These are phyloP conservation scores for Triticum timopheevii DNA, from an alignment of 176 grass and related monocot species.

Conservation along the genomic window DNA sequence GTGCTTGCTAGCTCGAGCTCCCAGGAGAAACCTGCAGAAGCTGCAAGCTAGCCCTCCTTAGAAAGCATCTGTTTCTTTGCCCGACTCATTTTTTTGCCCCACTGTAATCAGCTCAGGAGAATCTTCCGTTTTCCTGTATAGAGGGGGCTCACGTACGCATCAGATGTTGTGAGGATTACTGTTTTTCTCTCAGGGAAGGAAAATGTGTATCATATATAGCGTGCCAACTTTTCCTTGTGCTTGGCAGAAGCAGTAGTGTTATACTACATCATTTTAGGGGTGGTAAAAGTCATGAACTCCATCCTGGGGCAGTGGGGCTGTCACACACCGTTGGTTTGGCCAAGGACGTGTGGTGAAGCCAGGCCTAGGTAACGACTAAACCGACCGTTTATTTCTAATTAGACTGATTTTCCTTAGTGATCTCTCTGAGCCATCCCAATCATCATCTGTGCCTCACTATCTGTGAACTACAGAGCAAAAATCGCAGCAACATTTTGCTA, in stretches of 20 bases:
- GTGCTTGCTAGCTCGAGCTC: slow-evolving; percentile 49
- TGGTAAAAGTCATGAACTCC: background rate
- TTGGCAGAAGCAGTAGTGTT: background rate
- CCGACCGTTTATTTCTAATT: background rate
- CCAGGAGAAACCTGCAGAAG: slow-evolving; percentile 63
- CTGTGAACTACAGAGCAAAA: background rate
- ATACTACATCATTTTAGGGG: slow-evolving; percentile 16
- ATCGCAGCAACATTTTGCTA: background rate
- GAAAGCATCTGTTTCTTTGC: background rate
- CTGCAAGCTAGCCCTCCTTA: slow-evolving; percentile 70
- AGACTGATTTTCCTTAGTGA: background rate
- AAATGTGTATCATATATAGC: slow-evolving; percentile 35
- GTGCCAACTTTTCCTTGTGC: slow-evolving; percentile 16
- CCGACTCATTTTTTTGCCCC: slow-evolving; percentile 1
- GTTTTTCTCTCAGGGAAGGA: slow-evolving; percentile 21
- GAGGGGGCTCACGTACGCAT: background rate
- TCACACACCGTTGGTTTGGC: background rate
- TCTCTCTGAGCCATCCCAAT: background rate
- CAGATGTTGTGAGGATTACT: slow-evolving; percentile 34
- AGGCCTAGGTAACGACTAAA: background rate
- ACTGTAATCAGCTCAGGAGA: slow-evolving; percentile 34
- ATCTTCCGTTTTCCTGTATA: slow-evolving; percentile 27
- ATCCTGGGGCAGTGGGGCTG: no score
- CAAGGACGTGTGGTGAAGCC: background rate
- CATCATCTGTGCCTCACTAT: background rate